A percentile compares a stretch with the other conserved stretches of the same genome.
phyloP scores from a whole-genome alignment of 2,329 filamentous ascomycete genomes.

The Colletotrichum eremochloae region DNA sequence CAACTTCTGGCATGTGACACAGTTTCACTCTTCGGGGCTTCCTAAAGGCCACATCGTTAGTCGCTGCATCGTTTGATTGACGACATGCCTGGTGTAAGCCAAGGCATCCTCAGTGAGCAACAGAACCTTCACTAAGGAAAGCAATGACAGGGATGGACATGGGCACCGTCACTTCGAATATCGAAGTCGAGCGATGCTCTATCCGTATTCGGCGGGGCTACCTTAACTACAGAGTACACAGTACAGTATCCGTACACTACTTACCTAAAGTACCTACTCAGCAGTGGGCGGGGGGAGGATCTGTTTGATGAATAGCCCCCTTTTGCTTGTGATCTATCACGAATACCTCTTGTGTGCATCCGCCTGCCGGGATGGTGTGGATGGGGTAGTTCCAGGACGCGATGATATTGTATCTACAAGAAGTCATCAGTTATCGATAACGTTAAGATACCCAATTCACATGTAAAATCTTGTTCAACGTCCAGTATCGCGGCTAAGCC shows the following conservation, averaged over 20 bases:
- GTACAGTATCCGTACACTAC: too few species aligned
- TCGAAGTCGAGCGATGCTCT: not conserved
- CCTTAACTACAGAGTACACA: too few species aligned
- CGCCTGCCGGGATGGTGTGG: not conserved
- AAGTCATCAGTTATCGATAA: not conserved
- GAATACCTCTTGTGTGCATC: conserved; percentile 12
- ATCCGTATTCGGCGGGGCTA: too few species aligned
- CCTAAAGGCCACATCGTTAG: not conserved
- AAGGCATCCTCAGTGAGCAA: not conserved
- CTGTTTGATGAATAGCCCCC: conserved; percentile 21
- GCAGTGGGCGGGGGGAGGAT: conserved; percentile 5
- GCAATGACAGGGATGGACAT: not conserved
- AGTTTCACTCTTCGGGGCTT: not conserved
- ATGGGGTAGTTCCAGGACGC: not conserved
- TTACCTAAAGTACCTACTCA: not conserved
- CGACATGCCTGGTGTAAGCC: not conserved
- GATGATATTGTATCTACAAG: not conserved
- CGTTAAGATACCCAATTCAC: not conserved
- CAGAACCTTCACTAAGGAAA: not conserved
- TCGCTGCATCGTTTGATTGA: not conserved
- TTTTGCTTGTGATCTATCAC: not conserved
- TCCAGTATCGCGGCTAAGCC: not conserved
- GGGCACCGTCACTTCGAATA: not conserved
- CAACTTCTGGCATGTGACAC: conserved; percentile 31
- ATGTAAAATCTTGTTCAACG: not conserved